Conservation (phyloP, 2,329 filamentous ascomycete genomes). For the Cladosporium sp. region DNA sequence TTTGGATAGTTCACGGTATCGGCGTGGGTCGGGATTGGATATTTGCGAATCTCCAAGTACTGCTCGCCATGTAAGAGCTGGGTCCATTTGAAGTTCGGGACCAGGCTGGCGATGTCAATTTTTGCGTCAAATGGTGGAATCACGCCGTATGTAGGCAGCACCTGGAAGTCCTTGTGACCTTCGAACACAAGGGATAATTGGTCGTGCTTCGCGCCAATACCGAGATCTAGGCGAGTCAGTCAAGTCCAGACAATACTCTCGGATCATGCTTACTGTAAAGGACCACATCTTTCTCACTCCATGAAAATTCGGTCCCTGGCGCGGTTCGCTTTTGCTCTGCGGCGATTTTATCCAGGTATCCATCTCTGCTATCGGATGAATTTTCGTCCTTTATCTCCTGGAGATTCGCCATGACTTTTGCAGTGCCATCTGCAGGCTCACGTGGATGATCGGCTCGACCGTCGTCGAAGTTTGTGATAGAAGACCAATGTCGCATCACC, state of each 20-base stretch:
- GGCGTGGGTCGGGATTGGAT: constrained; percentile 80
- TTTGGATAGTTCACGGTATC: constrained; percentile 73
- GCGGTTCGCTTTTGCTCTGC: constrained; percentile 71
- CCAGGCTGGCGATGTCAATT: constrained; percentile 74
- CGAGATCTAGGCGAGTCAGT: constrained; percentile 61
- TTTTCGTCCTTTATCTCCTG: constrained; percentile 59
- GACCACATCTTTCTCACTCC: constrained; percentile 83
- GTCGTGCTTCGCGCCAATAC: constrained; percentile 85
- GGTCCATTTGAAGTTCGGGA: constrained; percentile 96
- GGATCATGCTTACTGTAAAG: constrained; percentile 67
- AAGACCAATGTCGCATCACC: constrained; percentile 72
- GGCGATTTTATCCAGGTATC: constrained; percentile 74
- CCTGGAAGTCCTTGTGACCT: constrained; percentile 87
- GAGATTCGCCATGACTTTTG: constrained; percentile 83
- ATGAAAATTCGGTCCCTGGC: constrained; percentile 75
- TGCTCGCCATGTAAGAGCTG: constrained; percentile 99
- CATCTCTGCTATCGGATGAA: constrained; percentile 50
- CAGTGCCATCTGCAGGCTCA: constrained; percentile 72
- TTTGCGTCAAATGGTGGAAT: constrained; percentile 89
- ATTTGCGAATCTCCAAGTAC: constrained; percentile 87
- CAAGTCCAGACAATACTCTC: not conserved
- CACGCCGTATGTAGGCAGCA: constrained; percentile 92
- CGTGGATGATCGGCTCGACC: constrained; percentile 84
- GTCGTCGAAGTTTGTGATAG: constrained; percentile 84
- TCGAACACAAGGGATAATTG: constrained; percentile 89